phyloP scores from a whole-genome alignment of 495 filamentous ascomycete genomes.

The Xylaria bambusicola region DNA sequence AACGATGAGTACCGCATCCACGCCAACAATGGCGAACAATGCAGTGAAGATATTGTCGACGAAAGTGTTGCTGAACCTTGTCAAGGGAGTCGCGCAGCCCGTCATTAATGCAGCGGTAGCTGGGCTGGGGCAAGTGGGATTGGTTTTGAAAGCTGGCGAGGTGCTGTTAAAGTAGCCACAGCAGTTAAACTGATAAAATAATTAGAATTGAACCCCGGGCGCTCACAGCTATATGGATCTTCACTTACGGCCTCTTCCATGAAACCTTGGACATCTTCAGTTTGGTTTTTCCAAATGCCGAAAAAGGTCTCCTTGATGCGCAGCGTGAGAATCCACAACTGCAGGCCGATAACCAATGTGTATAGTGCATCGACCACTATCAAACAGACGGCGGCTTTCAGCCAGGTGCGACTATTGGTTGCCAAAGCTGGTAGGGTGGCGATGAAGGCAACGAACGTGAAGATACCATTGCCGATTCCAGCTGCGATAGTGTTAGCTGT shows the following conservation, averaged over 20 bases:
- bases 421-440: constrained; percentile 62
- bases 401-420: constrained; percentile 55
- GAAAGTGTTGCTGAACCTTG: constrained; percentile 64
- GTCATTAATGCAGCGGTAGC: constrained; percentile 64
- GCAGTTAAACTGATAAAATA: constrained; percentile 61
- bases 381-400: constrained; percentile 62
- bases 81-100: constrained; percentile 65
- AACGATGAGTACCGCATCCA: constrained; percentile 64
- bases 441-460: constrained; percentile 59
- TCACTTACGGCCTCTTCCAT: constrained; percentile 64
- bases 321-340: constrained; percentile 71
- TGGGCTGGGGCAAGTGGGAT: constrained; percentile 61
- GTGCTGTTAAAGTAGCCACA: constrained; percentile 72
- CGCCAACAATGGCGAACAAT: constrained; percentile 71
- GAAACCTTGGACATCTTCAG: constrained; percentile 55
- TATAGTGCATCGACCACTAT: constrained; percentile 62
- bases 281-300: constrained; percentile 57
- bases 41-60: constrained; percentile 74
- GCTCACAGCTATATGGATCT: neutral
- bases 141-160: constrained; percentile 62
- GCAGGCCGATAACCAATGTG: constrained; percentile 64
- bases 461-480: constrained; percentile 64
- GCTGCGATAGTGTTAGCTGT: constrained; percentile 45
- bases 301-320: constrained; percentile 59
- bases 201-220: constrained; percentile 22